Base-by-base conservation (phyloP, 2,329 filamentous ascomycete genomes). In the Ciborinia camelliae region DNA sequence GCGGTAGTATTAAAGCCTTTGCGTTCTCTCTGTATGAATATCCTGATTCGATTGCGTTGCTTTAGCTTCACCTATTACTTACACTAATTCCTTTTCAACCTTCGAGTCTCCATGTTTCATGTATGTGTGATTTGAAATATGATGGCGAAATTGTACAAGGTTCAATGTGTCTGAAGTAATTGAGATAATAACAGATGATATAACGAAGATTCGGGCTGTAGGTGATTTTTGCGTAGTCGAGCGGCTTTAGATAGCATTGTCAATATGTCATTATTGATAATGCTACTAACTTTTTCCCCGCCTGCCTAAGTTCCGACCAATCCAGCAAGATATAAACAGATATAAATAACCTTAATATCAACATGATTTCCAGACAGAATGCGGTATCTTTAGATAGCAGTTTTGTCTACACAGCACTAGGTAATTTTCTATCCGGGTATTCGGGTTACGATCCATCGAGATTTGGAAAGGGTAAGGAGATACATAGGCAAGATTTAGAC, bases 61-160 rank as follows among this genome's bases (percentile, higher is more conserved):
- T 59, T 48, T 48, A 59, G 55, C 41, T 59, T 59, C 37, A 59
- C 30, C 41, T 47, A 45, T 14, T 47, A 59, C 41, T 41, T 47
- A 47, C 55, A 47, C 14, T 18, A 47, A 47, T 37, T 35, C 30
- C 23, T 35, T 35, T 23, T 18, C 2, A 23, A 35, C 8, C 12
- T 26, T 37, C 20, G 8, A 47, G 20, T 26, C 23, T 20, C 32
- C 9, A 3, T 47, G n/a, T 47, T 26, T 10, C 9, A 20, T 18
- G 26, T 23, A 32, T 45, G 14, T 43, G 53, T 10, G 12, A 41
- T 30, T 30, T 30, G 4, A 14, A 30, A 20, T n/a, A 18, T n/a
- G 18, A 30, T 1, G 6, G 23, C 23, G 30, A 8, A 23, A 12
- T 30, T 30, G 4, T 14, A 4, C n/a, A n/a, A n/a, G n/a, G n/a